A percentile compares a stretch with the other conserved stretches of the same genome.
Evolutionary conservation across 805 yeast species (phyloP).

Genomic region (Metschnikowia cubensis): DNA sequence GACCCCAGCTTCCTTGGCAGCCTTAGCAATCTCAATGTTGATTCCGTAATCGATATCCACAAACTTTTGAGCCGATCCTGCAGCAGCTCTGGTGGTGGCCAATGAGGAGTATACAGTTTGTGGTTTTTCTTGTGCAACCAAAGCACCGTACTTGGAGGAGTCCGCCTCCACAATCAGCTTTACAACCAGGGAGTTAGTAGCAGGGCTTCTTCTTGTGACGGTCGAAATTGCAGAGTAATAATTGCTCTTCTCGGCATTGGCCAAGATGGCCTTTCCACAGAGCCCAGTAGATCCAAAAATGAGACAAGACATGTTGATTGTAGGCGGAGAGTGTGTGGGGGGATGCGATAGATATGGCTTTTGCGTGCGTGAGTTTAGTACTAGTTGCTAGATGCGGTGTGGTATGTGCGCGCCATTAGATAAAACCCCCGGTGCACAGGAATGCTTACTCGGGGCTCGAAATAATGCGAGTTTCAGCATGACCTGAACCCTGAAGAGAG

Average conservation of each 20-base stretch:
- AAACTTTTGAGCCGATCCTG: constrained; percentile 71
- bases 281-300: constrained; percentile 75
- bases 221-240: constrained; percentile 42
- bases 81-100: constrained; percentile 19
- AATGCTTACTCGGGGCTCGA: not conserved
- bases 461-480: not conserved
- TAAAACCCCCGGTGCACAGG: not conserved
- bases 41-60: constrained; percentile 70
- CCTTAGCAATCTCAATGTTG: constrained; percentile 63
- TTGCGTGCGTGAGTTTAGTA: not conserved
- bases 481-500: not conserved
- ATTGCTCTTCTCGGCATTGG: constrained; percentile 35
- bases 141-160: constrained; percentile 46
- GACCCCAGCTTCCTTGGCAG: constrained; percentile 68
- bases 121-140: constrained; percentile 12
- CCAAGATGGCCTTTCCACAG: constrained; percentile 59
- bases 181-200: constrained; percentile 28
- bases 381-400: not conserved
- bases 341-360: not conserved
- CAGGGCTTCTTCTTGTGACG: constrained; percentile 48
- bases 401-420: not conserved
- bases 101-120: constrained; percentile 13
- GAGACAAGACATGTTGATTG: constrained; percentile 14
- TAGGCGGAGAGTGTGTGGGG: not conserved
- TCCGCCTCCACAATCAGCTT: constrained; percentile 43